Evolutionary conservation across 305 asterid genomes (phyloP).

Genomic region (Coffea humblotiana): DNA sequence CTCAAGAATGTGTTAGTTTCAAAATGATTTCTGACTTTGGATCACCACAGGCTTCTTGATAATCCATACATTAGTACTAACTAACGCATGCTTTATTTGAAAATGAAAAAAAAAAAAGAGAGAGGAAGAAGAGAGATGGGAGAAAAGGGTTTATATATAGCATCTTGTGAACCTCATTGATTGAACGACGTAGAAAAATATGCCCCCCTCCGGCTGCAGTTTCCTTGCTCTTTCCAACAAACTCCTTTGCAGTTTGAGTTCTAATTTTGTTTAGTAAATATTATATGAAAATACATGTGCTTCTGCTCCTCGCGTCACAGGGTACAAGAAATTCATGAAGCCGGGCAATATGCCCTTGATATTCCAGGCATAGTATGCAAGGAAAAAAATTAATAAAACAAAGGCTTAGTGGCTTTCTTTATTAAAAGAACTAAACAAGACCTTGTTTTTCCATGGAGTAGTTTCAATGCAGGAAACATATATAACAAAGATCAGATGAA

Average conservation of each 20-base stretch:
- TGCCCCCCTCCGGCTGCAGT: neutral
- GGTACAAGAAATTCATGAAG: neutral
- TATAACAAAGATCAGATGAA: neutral
- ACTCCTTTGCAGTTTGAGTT: neutral
- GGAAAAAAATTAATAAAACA: neutral
- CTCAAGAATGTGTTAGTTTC: no score
- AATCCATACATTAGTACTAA: neutral
- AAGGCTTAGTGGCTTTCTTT: neutral
- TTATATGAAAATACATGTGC: neutral
- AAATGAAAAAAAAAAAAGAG: neutral
- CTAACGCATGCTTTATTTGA: neutral
- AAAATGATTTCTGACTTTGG: no score
- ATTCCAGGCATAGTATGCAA: neutral
- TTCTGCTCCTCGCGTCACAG: conserved; percentile 4
- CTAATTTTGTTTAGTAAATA: neutral
- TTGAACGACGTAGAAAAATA: neutral
- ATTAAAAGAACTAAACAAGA: neutral
- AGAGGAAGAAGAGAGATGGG: neutral
- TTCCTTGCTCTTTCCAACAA: conserved; percentile 11
- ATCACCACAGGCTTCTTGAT: neutral
- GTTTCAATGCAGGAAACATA: neutral
- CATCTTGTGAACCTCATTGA: neutral
- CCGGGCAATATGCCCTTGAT: neutral
- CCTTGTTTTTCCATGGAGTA: neutral
- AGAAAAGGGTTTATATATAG: neutral